Base-by-base conservation (phyloP, 768 basidiomycete species). In the Pleurotus giganteus region DNA sequence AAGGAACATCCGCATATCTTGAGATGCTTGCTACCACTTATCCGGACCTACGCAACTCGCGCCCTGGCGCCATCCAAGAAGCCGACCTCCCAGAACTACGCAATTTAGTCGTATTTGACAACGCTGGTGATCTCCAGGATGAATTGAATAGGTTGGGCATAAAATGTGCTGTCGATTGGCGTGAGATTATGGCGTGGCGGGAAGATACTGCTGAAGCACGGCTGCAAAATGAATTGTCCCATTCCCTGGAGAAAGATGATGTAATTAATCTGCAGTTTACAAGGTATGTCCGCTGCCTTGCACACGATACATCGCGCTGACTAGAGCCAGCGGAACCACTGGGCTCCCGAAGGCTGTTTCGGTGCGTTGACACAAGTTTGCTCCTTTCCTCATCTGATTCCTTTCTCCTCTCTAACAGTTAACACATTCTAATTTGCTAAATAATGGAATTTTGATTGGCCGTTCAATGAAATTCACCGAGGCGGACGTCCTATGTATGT, bases 261-360 rank as follows among this genome's bases (percentile, higher is more conserved):
- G 75, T 91, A 4, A 84, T 91, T 45, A 94, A 91, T 62, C 61
- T 94, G 55, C 91, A 94, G 63, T 94, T 92, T 63, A 93, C 91
- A 28, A 92, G 89, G 89, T 88, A 57, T 9, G 67, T 50, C 27
- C 26, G 26, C 26, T 9, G 29, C 56, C 23, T 45, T 17, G 24
- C 1, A 19, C 17, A 9, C n/a, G 28, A 9, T 52, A 23, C 32
- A 8, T 7, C 24, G 39, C 26, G n/a, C 42, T 1, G 24, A 19
- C 27, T 19, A 11, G 21, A 41, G 47, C 42, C 58, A 91, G 90
- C 60, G 89, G 89, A 3, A 91, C 91, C 8, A 91, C 91, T 2
- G 91, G 89, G 12, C 65, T 74, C 0, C 90, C 91, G 0, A 94
- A 93, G 67, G 91, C 89, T 15, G 91, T 91, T 52, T 89, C 90